Percentiles rank a stretch among this genome's conserved stretches.
phyloP scores from a whole-genome alignment of 345 rosid genomes.

The Sonneratia caseolaris region DNA sequence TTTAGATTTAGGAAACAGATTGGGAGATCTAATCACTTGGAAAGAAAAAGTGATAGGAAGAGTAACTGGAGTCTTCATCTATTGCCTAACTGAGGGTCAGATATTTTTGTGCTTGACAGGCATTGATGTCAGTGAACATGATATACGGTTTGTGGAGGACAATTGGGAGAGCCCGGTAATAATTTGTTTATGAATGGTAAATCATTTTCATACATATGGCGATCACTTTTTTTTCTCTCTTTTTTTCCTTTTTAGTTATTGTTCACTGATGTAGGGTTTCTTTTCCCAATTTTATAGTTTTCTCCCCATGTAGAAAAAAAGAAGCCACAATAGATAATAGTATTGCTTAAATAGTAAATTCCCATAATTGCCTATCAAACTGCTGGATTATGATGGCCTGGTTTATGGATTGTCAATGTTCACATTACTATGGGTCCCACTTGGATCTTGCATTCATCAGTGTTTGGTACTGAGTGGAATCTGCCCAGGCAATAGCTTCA shows the following conservation, averaged over 20 bases:
- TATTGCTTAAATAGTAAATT: neutral
- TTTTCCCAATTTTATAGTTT: neutral
- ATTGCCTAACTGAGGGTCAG: neutral
- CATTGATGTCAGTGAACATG: conserved; percentile 72
- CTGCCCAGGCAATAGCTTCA: neutral
- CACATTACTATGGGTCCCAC: conserved; percentile 3
- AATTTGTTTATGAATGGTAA: conserved; percentile 12
- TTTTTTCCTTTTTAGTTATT: neutral
- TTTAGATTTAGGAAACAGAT: neutral
- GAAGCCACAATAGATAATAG: neutral
- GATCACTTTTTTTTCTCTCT: neutral
- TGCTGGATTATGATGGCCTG: conserved; percentile 3
- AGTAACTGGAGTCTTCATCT: neutral
- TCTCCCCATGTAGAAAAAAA: neutral
- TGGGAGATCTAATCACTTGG: neutral
- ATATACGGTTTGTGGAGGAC: conserved; percentile 95
- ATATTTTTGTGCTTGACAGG: conserved; percentile 33
- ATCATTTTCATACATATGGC: neutral
- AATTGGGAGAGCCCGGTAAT: conserved; percentile 99
- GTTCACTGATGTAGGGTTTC: neutral
- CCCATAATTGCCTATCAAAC: neutral
- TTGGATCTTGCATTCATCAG: neutral
- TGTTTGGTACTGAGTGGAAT: neutral
- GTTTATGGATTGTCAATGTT: neutral
- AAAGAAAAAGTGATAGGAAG: neutral